Evolutionary conservation across 257 asterid genomes (phyloP).

Genomic region (Fraxinus americana): DNA sequence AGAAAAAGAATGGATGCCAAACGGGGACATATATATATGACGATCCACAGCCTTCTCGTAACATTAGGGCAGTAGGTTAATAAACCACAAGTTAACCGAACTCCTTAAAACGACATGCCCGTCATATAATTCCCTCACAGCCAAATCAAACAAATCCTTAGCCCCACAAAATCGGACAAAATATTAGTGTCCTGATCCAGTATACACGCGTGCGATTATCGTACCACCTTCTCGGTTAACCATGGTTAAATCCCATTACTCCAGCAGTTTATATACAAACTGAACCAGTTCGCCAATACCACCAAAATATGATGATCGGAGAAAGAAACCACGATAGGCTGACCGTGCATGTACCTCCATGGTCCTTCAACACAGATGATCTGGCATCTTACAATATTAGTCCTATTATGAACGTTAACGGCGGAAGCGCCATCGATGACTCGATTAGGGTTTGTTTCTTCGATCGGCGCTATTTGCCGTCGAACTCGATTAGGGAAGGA

Average conservation of each 20-base stretch:
- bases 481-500: constrained; percentile 23
- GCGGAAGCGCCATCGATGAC: constrained; percentile 27
- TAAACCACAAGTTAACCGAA: background rate
- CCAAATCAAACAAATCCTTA: constrained; percentile 26
- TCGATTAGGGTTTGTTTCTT: too few species aligned
- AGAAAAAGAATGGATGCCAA: too few species aligned
- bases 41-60: constrained; percentile 33
- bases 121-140: constrained; percentile 12
- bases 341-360: constrained; percentile 57
- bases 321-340: constrained; percentile 36
- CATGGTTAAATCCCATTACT: constrained; percentile 49
- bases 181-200: background rate
- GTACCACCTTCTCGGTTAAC: constrained; percentile 34
- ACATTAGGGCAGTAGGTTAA: constrained; percentile 41
- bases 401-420: constrained; percentile 24
- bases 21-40: too few species aligned
- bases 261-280: constrained; percentile 58
- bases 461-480: constrained; percentile 38
- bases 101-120: background rate
- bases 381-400: constrained; percentile 12
- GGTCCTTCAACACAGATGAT: constrained; percentile 51
- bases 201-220: constrained; percentile 34
- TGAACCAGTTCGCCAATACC: background rate
- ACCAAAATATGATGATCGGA: constrained; percentile 51
- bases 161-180: background rate